Conservation (phyloP, 352 stramenopile genomes). For the Pythium guiyangense region DNA sequence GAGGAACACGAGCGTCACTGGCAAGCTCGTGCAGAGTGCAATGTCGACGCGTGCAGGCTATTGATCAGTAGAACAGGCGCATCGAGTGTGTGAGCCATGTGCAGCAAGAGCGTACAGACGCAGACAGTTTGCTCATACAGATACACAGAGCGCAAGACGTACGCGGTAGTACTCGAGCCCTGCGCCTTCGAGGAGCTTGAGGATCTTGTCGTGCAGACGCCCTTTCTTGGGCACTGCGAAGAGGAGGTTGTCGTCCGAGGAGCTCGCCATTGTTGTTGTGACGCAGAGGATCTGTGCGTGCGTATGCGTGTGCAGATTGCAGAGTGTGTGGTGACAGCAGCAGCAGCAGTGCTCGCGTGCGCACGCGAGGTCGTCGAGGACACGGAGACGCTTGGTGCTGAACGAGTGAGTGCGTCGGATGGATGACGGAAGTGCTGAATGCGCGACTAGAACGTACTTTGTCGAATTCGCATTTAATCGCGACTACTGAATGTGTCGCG, state of each 20-base stretch:
- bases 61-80: too few species aligned
- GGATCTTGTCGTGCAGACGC: constrained; percentile 94
- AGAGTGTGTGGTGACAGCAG: too few species aligned
- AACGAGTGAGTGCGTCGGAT: too few species aligned
- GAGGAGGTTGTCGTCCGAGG: constrained; percentile 63
- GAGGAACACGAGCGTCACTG: constrained; percentile 97
- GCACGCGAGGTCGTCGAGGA: too few species aligned
- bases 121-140: too few species aligned
- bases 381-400: neutral
- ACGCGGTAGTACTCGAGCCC: constrained; percentile 94
- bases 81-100: too few species aligned
- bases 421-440: constrained; percentile 6
- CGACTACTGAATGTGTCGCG: neutral
- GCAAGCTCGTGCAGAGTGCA: constrained; percentile 91
- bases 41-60: constrained; percentile 88
- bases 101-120: too few species aligned
- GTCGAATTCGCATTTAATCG: constrained; percentile 5
- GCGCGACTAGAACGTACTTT: neutral
- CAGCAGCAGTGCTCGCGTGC: too few species aligned
- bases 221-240: constrained; percentile 98
- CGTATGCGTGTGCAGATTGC: neutral
- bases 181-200: constrained; percentile 95
- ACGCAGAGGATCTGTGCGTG: neutral
- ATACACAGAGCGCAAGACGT: constrained; percentile 13
- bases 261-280: constrained; percentile 14